phyloP scores from a whole-genome alignment of 108 stramenopile species.

The Schizochytrium sp. region DNA sequence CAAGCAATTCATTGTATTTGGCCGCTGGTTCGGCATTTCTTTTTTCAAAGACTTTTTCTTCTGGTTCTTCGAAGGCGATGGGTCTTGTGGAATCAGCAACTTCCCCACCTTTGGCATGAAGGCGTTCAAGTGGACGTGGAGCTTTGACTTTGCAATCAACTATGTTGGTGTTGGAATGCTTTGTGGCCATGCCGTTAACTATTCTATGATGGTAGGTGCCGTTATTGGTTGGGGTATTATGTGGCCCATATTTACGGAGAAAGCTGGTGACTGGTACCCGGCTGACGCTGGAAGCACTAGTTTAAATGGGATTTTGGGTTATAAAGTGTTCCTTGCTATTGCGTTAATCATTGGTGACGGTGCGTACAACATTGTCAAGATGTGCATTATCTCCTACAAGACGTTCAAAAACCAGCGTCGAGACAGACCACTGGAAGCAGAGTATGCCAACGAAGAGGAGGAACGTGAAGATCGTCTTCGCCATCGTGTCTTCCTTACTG shows the following conservation, averaged over 20 bases:
- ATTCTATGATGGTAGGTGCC: conserved; percentile 50
- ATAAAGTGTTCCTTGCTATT: conserved; percentile 49
- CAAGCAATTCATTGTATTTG: conserved; percentile 15
- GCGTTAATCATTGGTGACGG: conserved; percentile 39
- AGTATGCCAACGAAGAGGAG: conserved; percentile 28
- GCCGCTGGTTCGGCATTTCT: conserved; percentile 36
- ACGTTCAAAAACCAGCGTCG: neutral
- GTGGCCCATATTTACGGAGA: conserved; percentile 49
- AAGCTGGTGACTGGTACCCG: conserved; percentile 52
- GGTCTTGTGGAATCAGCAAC: neutral
- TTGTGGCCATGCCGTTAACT: conserved; percentile 18
- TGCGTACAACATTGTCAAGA: conserved; percentile 44
- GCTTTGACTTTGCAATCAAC: conserved; percentile 44
- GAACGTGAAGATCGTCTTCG: conserved; percentile 5
- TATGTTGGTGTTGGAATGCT: conserved; percentile 58
- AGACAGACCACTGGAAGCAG: neutral
- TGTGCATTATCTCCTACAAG: conserved; percentile 32
- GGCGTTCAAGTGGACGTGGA: conserved; percentile 48
- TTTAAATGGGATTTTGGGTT: conserved; percentile 25
- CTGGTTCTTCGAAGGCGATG: conserved; percentile 52
- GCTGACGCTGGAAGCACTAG: neutral
- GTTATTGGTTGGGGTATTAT: conserved; percentile 47
- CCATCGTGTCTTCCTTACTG: conserved; percentile 22
- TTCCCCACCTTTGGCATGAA: conserved; percentile 52
- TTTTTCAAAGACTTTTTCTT: conserved; percentile 45